Evolutionary conservation across 2,329 filamentous ascomycete species (phyloP).

Genomic region (Fusarium chaquense): DNA sequence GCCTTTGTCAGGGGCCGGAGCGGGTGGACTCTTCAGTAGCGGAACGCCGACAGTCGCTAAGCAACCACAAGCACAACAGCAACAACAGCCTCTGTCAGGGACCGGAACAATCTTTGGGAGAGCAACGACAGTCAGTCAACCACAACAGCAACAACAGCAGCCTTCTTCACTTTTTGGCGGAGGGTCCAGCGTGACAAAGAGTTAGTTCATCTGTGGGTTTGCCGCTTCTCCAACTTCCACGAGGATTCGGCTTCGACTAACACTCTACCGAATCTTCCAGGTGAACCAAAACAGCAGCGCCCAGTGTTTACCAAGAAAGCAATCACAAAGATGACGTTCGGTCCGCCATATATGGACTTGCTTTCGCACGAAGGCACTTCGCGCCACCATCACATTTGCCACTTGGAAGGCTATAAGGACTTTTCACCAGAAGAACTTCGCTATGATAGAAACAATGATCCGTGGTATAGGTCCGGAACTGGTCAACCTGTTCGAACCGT

Average conservation of each 20-base stretch:
- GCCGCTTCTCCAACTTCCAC: background rate
- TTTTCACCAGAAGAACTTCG: background rate
- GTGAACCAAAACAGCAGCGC: background rate
- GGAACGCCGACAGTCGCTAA: background rate
- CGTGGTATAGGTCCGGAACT: accelerated
- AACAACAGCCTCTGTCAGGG: too few relatives aligned
- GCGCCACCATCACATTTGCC: background rate
- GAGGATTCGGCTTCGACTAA: background rate
- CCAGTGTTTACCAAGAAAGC: background rate
- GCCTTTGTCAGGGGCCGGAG: too few relatives aligned
- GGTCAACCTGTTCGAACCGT: background rate
- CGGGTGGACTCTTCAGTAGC: too few relatives aligned
- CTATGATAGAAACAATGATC: background rate
- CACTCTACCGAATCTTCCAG: background rate
- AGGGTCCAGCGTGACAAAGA: background rate
- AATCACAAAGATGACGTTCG: background rate
- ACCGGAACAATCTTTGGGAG: background rate
- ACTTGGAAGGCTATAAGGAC: accelerated
- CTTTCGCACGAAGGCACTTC: background rate
- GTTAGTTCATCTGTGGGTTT: background rate
- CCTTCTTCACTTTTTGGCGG: background rate
- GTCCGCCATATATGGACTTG: background rate
- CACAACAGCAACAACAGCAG: too few relatives aligned
- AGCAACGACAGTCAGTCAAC: accelerated
- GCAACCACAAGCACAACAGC: too few relatives aligned